Evolutionary conservation across 2,329 filamentous ascomycete genomes (phyloP), one percentile per base, ranked within the genome.

Genomic region (Pseudogymnoascus verrucosus): DNA sequence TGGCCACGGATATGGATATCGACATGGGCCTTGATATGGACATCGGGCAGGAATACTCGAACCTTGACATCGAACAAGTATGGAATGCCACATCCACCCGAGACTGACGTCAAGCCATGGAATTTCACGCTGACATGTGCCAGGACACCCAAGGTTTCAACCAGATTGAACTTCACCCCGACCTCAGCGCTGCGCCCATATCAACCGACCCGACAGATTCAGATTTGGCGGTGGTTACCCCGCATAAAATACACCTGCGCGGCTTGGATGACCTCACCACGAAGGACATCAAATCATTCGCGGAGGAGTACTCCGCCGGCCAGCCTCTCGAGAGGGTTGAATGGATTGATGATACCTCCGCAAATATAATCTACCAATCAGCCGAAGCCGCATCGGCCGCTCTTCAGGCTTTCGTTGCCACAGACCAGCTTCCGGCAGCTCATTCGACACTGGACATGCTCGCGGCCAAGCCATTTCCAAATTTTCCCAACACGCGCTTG

Each of bases 281-380:
- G 28, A 82, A 86, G 63, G 86, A 96, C 67, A 88, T 98, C 69
- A 88, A 89, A 69, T 80, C 83, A 65, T 97, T 92, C 70, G 84
- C 91, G 7, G 76, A 80, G 59, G 82, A 90, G 67, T 84, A 95
- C 74, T 91, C 84, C 71, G 77, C 80, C 37, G 74, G 76, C 12
- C 79, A 81, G 63, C 72, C 78, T 62, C 79, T 87, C 64, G 78
- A 83, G 63, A 82, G 84, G 66, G 80, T 97, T 67, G 92, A 98
- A 77, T 99, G 95, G 95, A 91, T 99, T 68, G 91, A 98, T 74
- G 95, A 99, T 75, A 87, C 85, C 5, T 93, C 91, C 0, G 91
- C 91, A 66, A 98, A 98, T 73, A 80, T 97, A 62, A 76, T 96
- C 62, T 98, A 95, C 77, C 79, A 77, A 40, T 81, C 81, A 5